These are phyloP conservation scores for Aspergillus intermedius DNA, from an alignment of 2,329 filamentous ascomycete species.

Conservation along the genomic window DNA sequence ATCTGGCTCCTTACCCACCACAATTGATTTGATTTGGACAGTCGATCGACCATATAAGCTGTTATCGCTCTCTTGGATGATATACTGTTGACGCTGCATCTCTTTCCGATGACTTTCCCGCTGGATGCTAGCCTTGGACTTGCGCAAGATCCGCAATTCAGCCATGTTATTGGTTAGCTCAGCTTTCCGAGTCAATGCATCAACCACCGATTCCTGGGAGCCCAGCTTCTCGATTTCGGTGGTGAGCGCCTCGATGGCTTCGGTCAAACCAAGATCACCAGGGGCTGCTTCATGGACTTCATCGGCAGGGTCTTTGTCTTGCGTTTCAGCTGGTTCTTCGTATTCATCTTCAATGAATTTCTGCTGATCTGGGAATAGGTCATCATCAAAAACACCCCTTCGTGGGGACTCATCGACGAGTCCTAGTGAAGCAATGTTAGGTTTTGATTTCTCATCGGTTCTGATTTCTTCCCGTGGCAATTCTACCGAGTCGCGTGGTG, in stretches of 20 bases:
- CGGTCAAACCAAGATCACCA: conserved; percentile 84
- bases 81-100: conserved; percentile 92
- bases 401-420: conserved; percentile 81
- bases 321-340: conserved; percentile 59
- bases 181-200: conserved; percentile 86
- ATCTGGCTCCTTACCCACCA: conserved; percentile 85
- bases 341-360: conserved; percentile 80
- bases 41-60: conserved; percentile 88
- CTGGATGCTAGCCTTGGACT: conserved; percentile 88
- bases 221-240: conserved; percentile 83
- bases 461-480: conserved; percentile 39
- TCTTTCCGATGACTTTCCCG: conserved; percentile 91
- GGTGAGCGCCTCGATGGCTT: conserved; percentile 83
- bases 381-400: conserved; percentile 90
- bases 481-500: conserved; percentile 59
- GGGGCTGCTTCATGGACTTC: conserved; percentile 91
- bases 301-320: conserved; percentile 61
- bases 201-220: conserved; percentile 83
- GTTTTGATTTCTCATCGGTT: conserved; percentile 55
- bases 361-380: conserved; percentile 79
- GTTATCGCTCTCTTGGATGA: conserved; percentile 95
- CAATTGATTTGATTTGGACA: conserved; percentile 83
- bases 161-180: conserved; percentile 96
- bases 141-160: conserved; percentile 82
- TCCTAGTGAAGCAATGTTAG: conserved; percentile 84